Evolutionary conservation across 2,329 filamentous ascomycete species (phyloP).

Genomic region (Alternaria dauci): DNA sequence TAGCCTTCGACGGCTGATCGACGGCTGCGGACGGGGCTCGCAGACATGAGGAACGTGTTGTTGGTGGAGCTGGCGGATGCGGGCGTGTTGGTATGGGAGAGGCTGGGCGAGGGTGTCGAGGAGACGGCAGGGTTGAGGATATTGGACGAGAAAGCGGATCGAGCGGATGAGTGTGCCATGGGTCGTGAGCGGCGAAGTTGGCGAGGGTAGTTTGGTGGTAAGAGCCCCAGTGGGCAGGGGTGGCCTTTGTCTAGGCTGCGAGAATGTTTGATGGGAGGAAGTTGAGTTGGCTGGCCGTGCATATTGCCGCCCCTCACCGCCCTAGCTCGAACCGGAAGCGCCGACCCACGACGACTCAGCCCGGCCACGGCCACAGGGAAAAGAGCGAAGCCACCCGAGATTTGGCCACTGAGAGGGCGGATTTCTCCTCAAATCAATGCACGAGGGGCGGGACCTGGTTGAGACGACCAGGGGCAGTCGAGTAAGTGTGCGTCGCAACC

Average conservation of each 20-base stretch:
- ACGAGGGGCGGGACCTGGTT: background rate
- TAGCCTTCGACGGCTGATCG: conserved; percentile 73
- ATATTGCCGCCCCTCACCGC: conserved; percentile 20
- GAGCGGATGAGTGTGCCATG: conserved; percentile 43
- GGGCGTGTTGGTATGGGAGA: conserved; percentile 51
- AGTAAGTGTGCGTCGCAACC: background rate
- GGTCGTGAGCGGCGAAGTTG: conserved; percentile 20
- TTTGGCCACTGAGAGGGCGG: conserved; percentile 1
- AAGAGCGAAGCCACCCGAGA: background rate
- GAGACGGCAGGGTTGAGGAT: conserved; percentile 36
- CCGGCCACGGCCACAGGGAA: conserved; percentile 1
- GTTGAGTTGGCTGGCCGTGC: conserved; percentile 24
- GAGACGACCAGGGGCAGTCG: background rate
- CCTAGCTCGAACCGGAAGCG: conserved; percentile 21
- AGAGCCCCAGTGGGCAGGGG: conserved; percentile 28
- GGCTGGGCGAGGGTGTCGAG: conserved; percentile 54
- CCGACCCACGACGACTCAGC: conserved; percentile 26
- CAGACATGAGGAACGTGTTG: conserved; percentile 91
- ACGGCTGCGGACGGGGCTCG: conserved; percentile 65
- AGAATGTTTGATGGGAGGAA: conserved; percentile 31
- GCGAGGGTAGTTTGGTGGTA: conserved; percentile 21
- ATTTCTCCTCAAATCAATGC: background rate
- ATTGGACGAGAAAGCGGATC: conserved; percentile 32
- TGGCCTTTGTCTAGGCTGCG: conserved; percentile 28
- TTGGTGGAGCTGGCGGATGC: conserved; percentile 67